These are phyloP conservation scores for Torrubiella hemipterigena DNA, from an alignment of 2,329 filamentous ascomycete genomes.

Conservation along the genomic window DNA sequence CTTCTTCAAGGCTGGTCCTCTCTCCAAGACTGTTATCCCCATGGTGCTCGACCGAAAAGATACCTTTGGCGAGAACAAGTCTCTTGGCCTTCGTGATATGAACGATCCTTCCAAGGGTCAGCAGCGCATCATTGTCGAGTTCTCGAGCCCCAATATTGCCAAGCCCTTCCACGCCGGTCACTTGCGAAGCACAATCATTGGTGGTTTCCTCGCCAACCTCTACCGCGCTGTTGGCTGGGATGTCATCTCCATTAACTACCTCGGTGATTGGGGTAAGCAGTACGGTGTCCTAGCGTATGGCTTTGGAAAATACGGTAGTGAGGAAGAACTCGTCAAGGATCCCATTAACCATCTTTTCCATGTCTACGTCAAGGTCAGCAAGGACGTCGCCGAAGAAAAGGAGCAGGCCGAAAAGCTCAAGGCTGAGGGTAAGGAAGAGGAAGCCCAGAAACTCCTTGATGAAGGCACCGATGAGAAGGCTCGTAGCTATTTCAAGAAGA, in stretches of 20 bases:
- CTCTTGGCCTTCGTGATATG: constrained; percentile 48
- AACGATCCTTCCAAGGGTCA: constrained; percentile 45
- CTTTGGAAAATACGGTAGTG: constrained; percentile 63
- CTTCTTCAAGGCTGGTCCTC: constrained; percentile 61
- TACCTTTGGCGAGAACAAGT: constrained; percentile 51
- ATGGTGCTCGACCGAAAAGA: constrained; percentile 50
- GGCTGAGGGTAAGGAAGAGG: constrained; percentile 49
- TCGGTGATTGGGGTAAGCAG: constrained; percentile 75
- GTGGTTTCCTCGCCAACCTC: constrained; percentile 62
- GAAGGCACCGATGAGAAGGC: constrained; percentile 62
- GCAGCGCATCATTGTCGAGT: constrained; percentile 64
- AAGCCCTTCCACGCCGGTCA: constrained; percentile 77
- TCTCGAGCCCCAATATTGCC: constrained; percentile 77
- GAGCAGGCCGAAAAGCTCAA: constrained; percentile 20
- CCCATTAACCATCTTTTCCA: constrained; percentile 75
- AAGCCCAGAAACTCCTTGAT: constrained; percentile 38
- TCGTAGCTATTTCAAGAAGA: constrained; percentile 57
- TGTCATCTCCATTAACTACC: constrained; percentile 59
- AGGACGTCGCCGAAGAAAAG: constrained; percentile 27
- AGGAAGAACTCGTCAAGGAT: constrained; percentile 57
- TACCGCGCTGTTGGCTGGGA: constrained; percentile 64
- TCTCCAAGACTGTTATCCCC: constrained; percentile 56
- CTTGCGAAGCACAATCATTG: constrained; percentile 67
- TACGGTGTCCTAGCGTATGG: constrained; percentile 62
- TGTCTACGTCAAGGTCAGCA: constrained; percentile 68